Percentiles rank a stretch among this genome's conserved stretches.
phyloP scores from a whole-genome alignment of 1,139 yeast species.

The Taphrina communis region DNA sequence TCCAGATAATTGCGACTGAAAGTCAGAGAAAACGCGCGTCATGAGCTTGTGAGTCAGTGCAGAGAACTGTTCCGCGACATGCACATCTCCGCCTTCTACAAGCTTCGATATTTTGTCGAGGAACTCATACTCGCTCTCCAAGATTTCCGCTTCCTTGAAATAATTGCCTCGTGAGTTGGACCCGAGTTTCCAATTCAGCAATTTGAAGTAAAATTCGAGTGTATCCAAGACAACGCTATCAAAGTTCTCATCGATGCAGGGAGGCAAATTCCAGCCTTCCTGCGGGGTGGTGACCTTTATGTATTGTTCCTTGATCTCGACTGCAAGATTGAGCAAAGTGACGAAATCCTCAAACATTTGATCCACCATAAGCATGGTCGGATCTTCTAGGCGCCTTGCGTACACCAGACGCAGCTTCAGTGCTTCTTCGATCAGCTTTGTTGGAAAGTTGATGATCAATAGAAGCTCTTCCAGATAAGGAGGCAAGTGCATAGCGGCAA shows the following conservation, averaged over 20 bases:
- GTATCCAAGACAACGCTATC: conserved; percentile 77
- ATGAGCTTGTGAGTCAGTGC: conserved; percentile 69
- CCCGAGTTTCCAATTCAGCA: conserved; percentile 75
- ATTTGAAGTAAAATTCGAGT: conserved; percentile 70
- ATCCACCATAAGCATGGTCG: conserved; percentile 95
- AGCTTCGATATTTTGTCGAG: conserved; percentile 73
- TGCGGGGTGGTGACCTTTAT: conserved; percentile 71
- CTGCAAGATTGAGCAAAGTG: conserved; percentile 74
- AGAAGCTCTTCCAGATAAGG: conserved; percentile 71
- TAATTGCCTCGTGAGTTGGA: conserved; percentile 72
- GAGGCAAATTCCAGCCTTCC: conserved; percentile 76
- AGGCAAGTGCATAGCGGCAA: conserved; percentile 75
- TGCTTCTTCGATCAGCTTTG: conserved; percentile 79
- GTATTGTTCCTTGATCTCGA: conserved; percentile 73
- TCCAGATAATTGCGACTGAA: conserved; percentile 71
- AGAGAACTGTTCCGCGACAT: conserved; percentile 74
- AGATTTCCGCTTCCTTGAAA: conserved; percentile 91
- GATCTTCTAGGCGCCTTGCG: conserved; percentile 78
- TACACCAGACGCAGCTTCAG: conserved; percentile 75
- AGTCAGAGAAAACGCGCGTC: conserved; percentile 70
- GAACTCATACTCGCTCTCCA: conserved; percentile 67
- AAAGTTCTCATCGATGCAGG: conserved; percentile 70
- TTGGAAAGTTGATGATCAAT: conserved; percentile 75
- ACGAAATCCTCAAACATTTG: conserved; percentile 89
- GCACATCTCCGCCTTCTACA: conserved; percentile 83